Conservation (phyloP, 139 green algal genomes). For the Parachlorella kessleri region DNA sequence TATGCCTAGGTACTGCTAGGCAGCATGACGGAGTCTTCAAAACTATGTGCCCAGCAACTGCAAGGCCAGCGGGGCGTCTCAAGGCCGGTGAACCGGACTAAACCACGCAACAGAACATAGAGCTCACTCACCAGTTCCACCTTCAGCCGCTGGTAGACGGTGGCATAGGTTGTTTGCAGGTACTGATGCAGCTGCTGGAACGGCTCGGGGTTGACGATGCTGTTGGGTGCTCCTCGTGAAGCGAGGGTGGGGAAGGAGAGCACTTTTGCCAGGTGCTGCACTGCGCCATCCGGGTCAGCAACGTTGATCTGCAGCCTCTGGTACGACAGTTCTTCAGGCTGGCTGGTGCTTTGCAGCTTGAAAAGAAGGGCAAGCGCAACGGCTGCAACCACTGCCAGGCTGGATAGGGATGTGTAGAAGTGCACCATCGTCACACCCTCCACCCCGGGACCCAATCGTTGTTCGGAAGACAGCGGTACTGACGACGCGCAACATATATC, state of each 20-base stretch:
- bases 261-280: neutral
- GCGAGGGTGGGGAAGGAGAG: neutral
- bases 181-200: conserved; percentile 33
- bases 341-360: too few species aligned
- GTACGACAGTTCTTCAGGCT: neutral
- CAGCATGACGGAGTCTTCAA: too few species aligned
- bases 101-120: neutral
- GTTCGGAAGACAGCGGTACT: too few species aligned
- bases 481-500: too few species aligned
- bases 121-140: conserved; percentile 9
- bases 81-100: neutral
- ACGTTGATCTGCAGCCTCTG: neutral
- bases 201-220: conserved; percentile 10
- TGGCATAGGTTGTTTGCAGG: conserved; percentile 20
- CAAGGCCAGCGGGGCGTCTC: neutral
- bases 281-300: neutral
- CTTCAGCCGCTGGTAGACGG: conserved; percentile 8
- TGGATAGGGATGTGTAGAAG: too few species aligned
- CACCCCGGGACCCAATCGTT: too few species aligned
- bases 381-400: too few species aligned
- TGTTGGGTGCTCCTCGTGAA: neutral
- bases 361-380: too few species aligned
- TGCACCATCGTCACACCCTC: too few species aligned
- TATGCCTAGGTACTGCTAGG: too few species aligned
- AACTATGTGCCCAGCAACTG: neutral